A percentile compares a stretch with the other conserved stretches of the same genome.
phyloP scores from a whole-genome alignment of 768 basidiomycete genomes.

The Kwoniella sp. region DNA sequence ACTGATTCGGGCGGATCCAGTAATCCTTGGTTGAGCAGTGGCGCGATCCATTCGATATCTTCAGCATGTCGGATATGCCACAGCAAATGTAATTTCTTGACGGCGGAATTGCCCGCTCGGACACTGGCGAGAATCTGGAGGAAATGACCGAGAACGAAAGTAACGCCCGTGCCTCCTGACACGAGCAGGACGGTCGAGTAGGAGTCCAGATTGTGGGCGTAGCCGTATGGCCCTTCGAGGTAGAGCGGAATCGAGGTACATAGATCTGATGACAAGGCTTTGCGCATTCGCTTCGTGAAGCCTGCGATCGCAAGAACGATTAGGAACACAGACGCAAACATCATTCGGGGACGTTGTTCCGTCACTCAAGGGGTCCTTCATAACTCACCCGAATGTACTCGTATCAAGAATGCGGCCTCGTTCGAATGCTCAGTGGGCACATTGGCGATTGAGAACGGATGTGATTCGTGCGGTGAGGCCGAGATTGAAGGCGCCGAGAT shows the following conservation, averaged over 20 bases:
- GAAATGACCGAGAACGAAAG: slow-evolving; percentile 33
- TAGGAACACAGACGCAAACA: neutral
- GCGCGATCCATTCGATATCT: slow-evolving; percentile 36
- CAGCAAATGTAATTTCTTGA: slow-evolving; percentile 41
- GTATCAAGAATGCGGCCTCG: slow-evolving; percentile 38
- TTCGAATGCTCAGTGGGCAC: slow-evolving; percentile 29
- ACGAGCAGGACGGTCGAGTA: slow-evolving; percentile 36
- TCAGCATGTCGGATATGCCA: slow-evolving; percentile 48
- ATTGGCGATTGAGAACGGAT: slow-evolving; percentile 53
- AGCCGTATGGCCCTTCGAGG: slow-evolving; percentile 46
- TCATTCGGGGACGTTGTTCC: neutral
- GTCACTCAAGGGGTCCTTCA: too few relatives aligned
- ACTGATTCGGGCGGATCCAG: slow-evolving; percentile 6
- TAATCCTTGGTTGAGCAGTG: slow-evolving; percentile 29
- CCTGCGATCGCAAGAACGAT: slow-evolving; percentile 25
- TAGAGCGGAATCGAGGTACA: slow-evolving; percentile 24
- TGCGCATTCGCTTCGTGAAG: slow-evolving; percentile 37
- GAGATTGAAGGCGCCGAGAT: slow-evolving; percentile 51
- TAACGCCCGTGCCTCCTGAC: slow-evolving; percentile 45
- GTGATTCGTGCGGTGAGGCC: slow-evolving; percentile 47
- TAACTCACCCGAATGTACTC: slow-evolving; percentile 37
- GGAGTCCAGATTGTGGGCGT: slow-evolving; percentile 24
- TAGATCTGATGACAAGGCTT: slow-evolving; percentile 8
- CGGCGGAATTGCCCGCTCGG: slow-evolving; percentile 19
- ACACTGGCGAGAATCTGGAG: slow-evolving; percentile 21